A percentile compares a stretch with the other conserved stretches of the same genome.
Conservation (phyloP, 2,329 filamentous ascomycete species). For the Calonectria pseudoreteaudii region DNA sequence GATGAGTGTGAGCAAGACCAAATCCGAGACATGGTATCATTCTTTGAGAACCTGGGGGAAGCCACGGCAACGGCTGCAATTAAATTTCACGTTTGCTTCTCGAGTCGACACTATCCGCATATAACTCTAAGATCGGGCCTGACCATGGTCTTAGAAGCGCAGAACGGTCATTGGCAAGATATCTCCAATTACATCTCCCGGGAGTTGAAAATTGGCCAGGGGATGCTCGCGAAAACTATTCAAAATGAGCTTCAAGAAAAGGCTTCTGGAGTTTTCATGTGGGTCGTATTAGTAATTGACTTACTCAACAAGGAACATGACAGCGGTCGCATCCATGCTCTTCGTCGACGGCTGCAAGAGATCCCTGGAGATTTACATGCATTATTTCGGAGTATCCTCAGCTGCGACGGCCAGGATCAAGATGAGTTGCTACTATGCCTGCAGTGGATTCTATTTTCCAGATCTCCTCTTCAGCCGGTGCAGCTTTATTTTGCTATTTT, state of each 20-base stretch:
- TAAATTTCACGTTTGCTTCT: not conserved
- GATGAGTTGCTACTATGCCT: conserved; percentile 59
- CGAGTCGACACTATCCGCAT: conserved; percentile 53
- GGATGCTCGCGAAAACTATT: conserved; percentile 11
- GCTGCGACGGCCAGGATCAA: conserved; percentile 56
- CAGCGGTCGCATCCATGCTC: conserved; percentile 39
- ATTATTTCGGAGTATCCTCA: conserved; percentile 64
- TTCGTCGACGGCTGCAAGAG: conserved; percentile 45
- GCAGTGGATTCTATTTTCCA: conserved; percentile 64
- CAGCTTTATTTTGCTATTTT: conserved; percentile 55
- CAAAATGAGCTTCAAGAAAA: conserved; percentile 47
- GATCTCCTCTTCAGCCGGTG: conserved; percentile 53
- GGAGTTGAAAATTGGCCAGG: conserved; percentile 15
- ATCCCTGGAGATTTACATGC: conserved; percentile 55
- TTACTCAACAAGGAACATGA: conserved; percentile 54
- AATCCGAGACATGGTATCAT: not conserved
- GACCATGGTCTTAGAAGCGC: conserved; percentile 40
- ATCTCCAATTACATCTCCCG: conserved; percentile 34
- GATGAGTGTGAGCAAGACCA: not conserved
- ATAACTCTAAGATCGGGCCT: conserved; percentile 48
- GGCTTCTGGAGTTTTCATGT: conserved; percentile 40
- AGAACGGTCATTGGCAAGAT: conserved; percentile 41
- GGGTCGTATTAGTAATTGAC: conserved; percentile 48
- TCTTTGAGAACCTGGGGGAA: not conserved
- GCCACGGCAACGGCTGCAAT: not conserved